Conservation (phyloP, 2,329 filamentous ascomycete species). For the Remersonia thermophila region DNA sequence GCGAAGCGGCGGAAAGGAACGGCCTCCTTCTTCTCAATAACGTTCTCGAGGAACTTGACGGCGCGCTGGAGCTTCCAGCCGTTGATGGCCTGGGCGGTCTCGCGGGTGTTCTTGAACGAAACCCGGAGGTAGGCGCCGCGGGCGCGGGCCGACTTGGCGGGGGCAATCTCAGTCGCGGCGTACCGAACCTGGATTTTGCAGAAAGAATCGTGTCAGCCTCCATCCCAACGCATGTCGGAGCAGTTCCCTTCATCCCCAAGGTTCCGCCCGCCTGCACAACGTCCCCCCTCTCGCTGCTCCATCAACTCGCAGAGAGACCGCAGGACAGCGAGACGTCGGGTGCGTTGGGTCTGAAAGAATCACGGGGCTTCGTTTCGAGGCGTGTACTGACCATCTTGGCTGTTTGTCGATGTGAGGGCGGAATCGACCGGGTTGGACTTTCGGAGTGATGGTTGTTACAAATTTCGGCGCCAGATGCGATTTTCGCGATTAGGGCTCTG, state of each 20-base stretch:
- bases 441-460: constrained; percentile 27
- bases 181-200: constrained; percentile 65
- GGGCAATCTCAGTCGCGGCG: constrained; percentile 78
- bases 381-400: constrained; percentile 39
- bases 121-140: constrained; percentile 98
- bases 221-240: constrained; percentile 3
- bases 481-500: constrained; percentile 21
- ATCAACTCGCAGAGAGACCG: constrained; percentile 7
- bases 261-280: constrained; percentile 1
- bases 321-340: neutral
- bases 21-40: constrained; percentile 91
- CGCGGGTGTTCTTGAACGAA: constrained; percentile 99
- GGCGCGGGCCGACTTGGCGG: constrained; percentile 90
- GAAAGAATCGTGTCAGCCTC: constrained; percentile 11
- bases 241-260: neutral
- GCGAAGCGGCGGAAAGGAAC: constrained; percentile 97
- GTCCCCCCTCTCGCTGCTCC: constrained; percentile 1
- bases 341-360: too few species aligned
- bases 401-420: constrained; percentile 38
- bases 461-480: constrained; percentile 19
- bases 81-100: constrained; percentile 98
- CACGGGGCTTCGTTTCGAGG: too few species aligned
- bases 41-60: constrained; percentile 94
- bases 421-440: constrained; percentile 40
- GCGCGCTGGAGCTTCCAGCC: constrained; percentile 96